phyloP scores from a whole-genome alignment of 345 rosid genomes.

The Gossypium mustelinum region DNA sequence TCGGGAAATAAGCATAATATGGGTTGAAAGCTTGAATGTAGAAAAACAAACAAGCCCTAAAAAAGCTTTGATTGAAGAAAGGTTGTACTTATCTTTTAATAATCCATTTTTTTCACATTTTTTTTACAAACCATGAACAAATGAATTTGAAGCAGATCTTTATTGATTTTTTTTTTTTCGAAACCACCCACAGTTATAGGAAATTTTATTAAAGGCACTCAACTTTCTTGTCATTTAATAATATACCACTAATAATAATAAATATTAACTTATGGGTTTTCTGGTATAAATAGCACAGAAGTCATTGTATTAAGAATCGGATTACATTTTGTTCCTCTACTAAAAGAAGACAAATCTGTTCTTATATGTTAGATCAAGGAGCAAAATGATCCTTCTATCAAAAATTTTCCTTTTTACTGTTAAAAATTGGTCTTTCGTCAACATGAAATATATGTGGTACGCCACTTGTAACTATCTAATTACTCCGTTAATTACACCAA shows the following conservation, averaged over 20 bases:
- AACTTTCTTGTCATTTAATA: background rate
- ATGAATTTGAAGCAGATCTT: background rate
- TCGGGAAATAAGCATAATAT: background rate
- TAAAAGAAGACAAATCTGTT: too few relatives aligned
- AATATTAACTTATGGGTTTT: background rate
- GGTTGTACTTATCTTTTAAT: background rate
- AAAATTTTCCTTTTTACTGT: too few relatives aligned
- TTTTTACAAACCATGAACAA: background rate
- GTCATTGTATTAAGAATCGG: accelerated
- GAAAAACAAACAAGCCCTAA: background rate
- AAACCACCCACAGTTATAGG: background rate
- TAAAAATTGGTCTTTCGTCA: too few relatives aligned
- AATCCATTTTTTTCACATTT: background rate
- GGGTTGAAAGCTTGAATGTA: background rate
- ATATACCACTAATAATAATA: background rate
- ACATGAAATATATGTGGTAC: too few relatives aligned
- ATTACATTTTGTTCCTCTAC: accelerated
- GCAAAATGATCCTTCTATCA: too few relatives aligned
- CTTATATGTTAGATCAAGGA: accelerated
- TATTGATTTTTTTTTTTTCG: background rate
- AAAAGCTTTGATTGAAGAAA: background rate
- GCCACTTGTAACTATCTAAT: too few relatives aligned
- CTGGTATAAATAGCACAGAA: too few relatives aligned
- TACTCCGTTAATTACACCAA: too few relatives aligned
- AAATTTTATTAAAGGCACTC: background rate